Conservation (phyloP, 2,329 filamentous ascomycete genomes). For the Pestalotiopsis sp. region DNA sequence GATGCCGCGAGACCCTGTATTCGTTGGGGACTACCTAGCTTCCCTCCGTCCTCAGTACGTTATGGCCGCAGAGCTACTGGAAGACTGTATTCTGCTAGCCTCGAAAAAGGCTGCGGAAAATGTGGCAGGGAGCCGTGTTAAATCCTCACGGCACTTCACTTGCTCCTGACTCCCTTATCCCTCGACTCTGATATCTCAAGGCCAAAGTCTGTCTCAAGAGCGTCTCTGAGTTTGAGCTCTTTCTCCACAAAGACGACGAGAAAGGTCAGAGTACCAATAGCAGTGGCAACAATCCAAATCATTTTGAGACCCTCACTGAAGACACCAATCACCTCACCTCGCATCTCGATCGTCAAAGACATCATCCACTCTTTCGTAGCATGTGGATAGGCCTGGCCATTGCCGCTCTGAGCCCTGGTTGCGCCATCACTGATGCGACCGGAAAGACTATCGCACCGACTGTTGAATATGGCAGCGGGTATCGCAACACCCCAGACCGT, state of each 20-base stretch:
- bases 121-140: too few species aligned
- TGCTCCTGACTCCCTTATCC: too few species aligned
- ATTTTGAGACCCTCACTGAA: not conserved
- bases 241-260: not conserved
- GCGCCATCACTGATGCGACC: not conserved
- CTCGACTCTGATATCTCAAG: too few species aligned
- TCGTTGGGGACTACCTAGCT: too few species aligned
- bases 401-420: not conserved
- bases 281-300: not conserved
- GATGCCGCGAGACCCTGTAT: too few species aligned
- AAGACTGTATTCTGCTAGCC: too few species aligned
- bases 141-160: too few species aligned
- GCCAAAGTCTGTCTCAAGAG: too few species aligned
- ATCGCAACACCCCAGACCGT: slow-evolving; percentile 5
- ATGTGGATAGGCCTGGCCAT: not conserved
- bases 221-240: not conserved
- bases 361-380: not conserved
- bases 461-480: not conserved
- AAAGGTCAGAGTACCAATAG: not conserved
- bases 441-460: not conserved
- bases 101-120: too few species aligned
- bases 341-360: not conserved
- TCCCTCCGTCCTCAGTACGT: too few species aligned
- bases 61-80: too few species aligned
- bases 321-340: not conserved